Evolutionary conservation across 768 basidiomycete species (phyloP).

Genomic region (Termitomyces sp.): DNA sequence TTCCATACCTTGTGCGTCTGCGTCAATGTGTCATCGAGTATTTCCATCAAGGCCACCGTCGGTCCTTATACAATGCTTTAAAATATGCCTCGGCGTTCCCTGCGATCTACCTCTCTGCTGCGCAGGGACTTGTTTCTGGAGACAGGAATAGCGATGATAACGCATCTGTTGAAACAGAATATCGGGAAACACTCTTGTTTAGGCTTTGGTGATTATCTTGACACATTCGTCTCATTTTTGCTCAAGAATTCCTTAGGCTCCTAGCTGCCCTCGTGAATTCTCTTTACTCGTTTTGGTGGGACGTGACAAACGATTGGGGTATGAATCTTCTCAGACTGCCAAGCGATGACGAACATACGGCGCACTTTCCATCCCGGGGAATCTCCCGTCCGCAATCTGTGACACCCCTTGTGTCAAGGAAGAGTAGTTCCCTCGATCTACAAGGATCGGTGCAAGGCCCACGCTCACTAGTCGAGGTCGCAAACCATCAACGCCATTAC

Average conservation of each 20-base stretch:
- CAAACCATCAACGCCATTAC: conserved; percentile 18
- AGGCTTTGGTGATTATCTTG: conserved; percentile 63
- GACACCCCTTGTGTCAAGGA: conserved; percentile 19
- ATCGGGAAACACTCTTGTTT: conserved; percentile 74
- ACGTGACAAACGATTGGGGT: conserved; percentile 97
- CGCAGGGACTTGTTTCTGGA: conserved; percentile 68
- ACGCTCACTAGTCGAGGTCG: conserved; percentile 2
- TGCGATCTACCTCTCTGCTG: conserved; percentile 90
- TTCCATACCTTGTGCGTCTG: conserved; percentile 88
- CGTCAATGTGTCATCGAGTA: conserved; percentile 94
- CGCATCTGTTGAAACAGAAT: conserved; percentile 48
- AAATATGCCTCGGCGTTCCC: conserved; percentile 98
- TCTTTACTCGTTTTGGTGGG: conserved; percentile 98
- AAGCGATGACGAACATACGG: conserved; percentile 22
- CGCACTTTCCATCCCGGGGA: conserved; percentile 30
- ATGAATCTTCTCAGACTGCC: conserved; percentile 58
- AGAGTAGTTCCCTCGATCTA: conserved; percentile 5
- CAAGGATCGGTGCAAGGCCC: conserved; percentile 1
- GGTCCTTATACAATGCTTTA: conserved; percentile 83
- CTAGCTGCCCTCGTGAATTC: conserved; percentile 84
- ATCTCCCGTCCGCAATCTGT: conserved; percentile 41
- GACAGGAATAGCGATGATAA: conserved; percentile 47
- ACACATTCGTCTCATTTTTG: neutral
- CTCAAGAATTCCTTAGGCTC: conserved; percentile 47
- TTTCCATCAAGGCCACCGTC: conserved; percentile 51